phyloP scores from a whole-genome alignment of 1,284 basidiomycete genomes.

The Melampsora americana region DNA sequence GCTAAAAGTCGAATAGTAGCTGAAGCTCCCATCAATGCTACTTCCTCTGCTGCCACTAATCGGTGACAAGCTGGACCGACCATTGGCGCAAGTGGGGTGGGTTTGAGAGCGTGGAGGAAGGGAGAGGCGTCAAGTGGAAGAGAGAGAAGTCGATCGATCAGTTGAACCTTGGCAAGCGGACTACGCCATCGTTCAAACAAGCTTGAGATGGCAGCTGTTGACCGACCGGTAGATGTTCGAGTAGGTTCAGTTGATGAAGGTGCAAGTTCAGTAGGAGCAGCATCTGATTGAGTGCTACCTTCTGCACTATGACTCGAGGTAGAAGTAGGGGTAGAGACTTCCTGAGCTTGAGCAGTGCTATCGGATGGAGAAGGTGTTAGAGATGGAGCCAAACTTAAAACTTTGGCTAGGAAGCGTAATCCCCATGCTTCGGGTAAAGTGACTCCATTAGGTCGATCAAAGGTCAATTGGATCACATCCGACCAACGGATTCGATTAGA shows the following conservation, averaged over 20 bases:
- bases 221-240: slow-evolving; percentile 8
- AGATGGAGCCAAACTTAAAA: slow-evolving; percentile 29
- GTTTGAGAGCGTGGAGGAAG: slow-evolving; percentile 42
- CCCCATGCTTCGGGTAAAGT: slow-evolving; percentile 40
- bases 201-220: slow-evolving; percentile 40
- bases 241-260: slow-evolving; percentile 23
- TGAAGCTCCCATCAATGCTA: slow-evolving; percentile 11
- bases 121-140: slow-evolving; percentile 42
- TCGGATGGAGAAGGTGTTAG: slow-evolving; percentile 1
- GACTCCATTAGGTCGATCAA: slow-evolving; percentile 27
- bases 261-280: slow-evolving; percentile 4
- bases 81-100: slow-evolving; percentile 40
- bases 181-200: slow-evolving; percentile 31
- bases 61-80: slow-evolving; percentile 27
- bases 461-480: slow-evolving; percentile 31
- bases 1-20: slow-evolving; percentile 31
- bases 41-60: slow-evolving; percentile 37
- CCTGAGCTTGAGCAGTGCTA: not conserved
- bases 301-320: not conserved
- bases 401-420: slow-evolving; percentile 38
- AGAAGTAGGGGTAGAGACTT: slow-evolving; percentile 1
- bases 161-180: slow-evolving; percentile 31
- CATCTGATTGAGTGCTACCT: not conserved
- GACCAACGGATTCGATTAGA: slow-evolving; percentile 35
- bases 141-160: slow-evolving; percentile 38